phyloP scores from a whole-genome alignment of 768 basidiomycete species.

The Pulveroboletus sp. region DNA sequence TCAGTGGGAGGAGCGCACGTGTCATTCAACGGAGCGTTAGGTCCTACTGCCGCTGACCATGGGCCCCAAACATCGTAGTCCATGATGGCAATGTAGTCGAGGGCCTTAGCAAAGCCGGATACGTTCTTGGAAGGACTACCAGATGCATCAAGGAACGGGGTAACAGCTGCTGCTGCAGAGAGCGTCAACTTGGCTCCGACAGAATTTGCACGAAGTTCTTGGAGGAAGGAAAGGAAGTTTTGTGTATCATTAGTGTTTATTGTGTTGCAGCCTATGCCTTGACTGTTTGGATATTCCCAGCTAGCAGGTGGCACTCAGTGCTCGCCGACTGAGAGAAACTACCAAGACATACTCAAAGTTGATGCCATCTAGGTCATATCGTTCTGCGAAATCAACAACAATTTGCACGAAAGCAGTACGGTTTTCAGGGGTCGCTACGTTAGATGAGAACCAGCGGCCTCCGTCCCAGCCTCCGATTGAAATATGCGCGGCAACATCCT shows the following conservation, averaged over 20 bases:
- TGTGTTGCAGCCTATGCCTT: conserved; percentile 68
- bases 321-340: background rate
- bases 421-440: conserved; percentile 51
- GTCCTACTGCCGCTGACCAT: conserved; percentile 54
- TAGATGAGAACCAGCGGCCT: conserved; percentile 55
- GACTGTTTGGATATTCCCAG: conserved; percentile 78
- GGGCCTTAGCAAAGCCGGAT: conserved; percentile 60
- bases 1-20: conserved; percentile 57
- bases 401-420: conserved; percentile 67
- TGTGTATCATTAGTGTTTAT: conserved; percentile 53
- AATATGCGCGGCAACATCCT: conserved; percentile 54
- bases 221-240: conserved; percentile 76
- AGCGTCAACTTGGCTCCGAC: conserved; percentile 53
- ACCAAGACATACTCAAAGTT: conserved; percentile 29
- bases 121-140: conserved; percentile 66
- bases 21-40: conserved; percentile 80
- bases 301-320: conserved; percentile 35
- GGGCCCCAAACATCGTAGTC: conserved; percentile 60
- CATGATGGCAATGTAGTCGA: conserved; percentile 66
- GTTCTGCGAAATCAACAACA: conserved; percentile 40
- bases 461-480: conserved; percentile 77
- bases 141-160: conserved; percentile 56
- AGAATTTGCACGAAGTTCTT: conserved; percentile 55
- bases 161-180: conserved; percentile 60
- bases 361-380: conserved; percentile 56